These are phyloP conservation scores for Neurospora sp. DNA, from an alignment of 495 filamentous ascomycete species.

Conservation along the genomic window DNA sequence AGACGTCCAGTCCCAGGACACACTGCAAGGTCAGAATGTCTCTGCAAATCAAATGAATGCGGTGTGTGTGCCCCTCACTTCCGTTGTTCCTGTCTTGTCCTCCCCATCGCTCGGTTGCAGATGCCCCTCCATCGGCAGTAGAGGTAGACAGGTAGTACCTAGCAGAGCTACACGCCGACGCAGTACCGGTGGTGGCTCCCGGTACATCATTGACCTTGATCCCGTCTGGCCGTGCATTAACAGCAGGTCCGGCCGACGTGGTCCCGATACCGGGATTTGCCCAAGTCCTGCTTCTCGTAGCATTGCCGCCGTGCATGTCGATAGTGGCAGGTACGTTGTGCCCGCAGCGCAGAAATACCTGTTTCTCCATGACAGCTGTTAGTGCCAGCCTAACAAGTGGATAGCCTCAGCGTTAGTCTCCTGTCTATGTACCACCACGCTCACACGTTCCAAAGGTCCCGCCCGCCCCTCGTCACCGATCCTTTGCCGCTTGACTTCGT, in stretches of 20 bases:
- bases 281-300: neutral
- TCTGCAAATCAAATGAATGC: neutral
- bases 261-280: neutral
- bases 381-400: neutral
- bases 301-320: neutral
- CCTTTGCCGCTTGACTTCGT: neutral
- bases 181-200: neutral
- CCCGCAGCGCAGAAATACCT: neutral
- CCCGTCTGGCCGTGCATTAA: neutral
- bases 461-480: neutral
- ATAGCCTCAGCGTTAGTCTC: neutral
- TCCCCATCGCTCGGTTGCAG: neutral
- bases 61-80: neutral
- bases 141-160: neutral
- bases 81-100: neutral
- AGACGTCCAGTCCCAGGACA: too few relatives aligned
- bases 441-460: neutral
- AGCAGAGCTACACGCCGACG: neutral
- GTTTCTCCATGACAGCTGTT: neutral
- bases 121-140: slow-evolving; percentile 1
- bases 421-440: neutral
- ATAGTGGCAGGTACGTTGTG: neutral
- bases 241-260: neutral
- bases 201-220: neutral
- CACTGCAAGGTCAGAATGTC: neutral